These are phyloP conservation scores for Acanthamoeba lugdunensis DNA, from an alignment of 208 protist genomes.

Conservation along the genomic window DNA sequence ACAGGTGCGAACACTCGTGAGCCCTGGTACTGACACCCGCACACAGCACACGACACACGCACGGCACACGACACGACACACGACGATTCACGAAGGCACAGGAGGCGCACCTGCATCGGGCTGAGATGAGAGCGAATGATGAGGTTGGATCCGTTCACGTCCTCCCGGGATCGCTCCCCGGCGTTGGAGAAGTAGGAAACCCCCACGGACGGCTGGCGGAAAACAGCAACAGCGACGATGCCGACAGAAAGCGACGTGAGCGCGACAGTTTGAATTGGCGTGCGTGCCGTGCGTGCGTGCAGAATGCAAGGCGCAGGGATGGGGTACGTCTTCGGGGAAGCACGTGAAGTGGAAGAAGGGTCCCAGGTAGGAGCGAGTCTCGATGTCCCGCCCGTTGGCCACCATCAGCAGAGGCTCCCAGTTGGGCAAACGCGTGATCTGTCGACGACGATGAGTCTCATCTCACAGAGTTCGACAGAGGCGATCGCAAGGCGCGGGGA, in stretches of 20 bases:
- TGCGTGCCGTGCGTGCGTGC: too few relatives aligned
- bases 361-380: constrained; percentile 20
- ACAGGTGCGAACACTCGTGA: too few relatives aligned
- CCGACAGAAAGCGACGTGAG: background rate
- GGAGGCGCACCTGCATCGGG: background rate
- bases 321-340: constrained; percentile 57
- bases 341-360: constrained; percentile 63
- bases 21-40: background rate
- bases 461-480: too few relatives aligned
- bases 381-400: constrained; percentile 36
- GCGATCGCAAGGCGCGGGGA: background rate
- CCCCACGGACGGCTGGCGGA: constrained; percentile 1
- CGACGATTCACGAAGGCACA: too few relatives aligned
- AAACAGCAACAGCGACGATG: background rate
- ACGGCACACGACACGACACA: too few relatives aligned
- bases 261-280: background rate
- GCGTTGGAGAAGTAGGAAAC: constrained; percentile 56
- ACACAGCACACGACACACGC: background rate
- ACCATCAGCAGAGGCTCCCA: background rate
- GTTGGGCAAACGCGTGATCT: constrained; percentile 29
- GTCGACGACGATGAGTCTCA: too few relatives aligned
- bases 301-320: background rate
- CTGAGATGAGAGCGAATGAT: constrained; percentile 28
- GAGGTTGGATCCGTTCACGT: background rate
- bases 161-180: background rate